These are phyloP conservation scores for Clavispora santaluciae DNA, from an alignment of 805 yeast species.

Conservation along the genomic window DNA sequence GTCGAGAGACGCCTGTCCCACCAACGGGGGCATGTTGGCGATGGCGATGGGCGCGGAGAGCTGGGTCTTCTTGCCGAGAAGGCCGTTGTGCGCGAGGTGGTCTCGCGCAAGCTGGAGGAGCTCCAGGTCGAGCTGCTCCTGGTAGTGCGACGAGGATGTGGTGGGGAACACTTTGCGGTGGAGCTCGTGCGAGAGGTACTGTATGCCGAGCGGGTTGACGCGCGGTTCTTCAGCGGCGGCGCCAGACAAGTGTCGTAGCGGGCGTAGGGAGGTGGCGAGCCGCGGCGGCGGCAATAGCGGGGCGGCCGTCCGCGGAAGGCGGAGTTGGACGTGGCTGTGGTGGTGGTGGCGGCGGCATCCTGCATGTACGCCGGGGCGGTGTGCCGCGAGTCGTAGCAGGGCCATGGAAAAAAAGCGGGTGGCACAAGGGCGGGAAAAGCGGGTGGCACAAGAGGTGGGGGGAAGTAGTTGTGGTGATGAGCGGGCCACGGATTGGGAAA, in stretches of 20 bases:
- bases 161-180: constrained; percentile 60
- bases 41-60: constrained; percentile 52
- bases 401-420: too few relatives aligned
- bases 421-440: too few relatives aligned
- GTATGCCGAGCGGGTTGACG: constrained; percentile 75
- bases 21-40: constrained; percentile 62
- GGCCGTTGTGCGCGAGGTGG: constrained; percentile 56
- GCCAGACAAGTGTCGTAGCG: background rate
- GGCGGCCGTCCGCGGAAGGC: too few relatives aligned
- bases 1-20: constrained; percentile 63
- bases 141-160: constrained; percentile 21
- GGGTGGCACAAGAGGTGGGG: background rate
- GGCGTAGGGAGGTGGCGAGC: too few relatives aligned
- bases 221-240: constrained; percentile 38
- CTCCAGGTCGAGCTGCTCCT: constrained; percentile 26
- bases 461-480: background rate
- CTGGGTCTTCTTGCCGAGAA: constrained; percentile 73
- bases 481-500: background rate
- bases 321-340: too few relatives aligned
- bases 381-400: too few relatives aligned
- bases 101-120: constrained; percentile 47
- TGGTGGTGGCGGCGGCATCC: too few relatives aligned
- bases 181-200: constrained; percentile 57
- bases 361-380: too few relatives aligned
- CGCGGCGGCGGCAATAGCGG: too few relatives aligned